Base-by-base conservation (phyloP, 2,329 filamentous ascomycete genomes). In the Aspergillus sp. region DNA sequence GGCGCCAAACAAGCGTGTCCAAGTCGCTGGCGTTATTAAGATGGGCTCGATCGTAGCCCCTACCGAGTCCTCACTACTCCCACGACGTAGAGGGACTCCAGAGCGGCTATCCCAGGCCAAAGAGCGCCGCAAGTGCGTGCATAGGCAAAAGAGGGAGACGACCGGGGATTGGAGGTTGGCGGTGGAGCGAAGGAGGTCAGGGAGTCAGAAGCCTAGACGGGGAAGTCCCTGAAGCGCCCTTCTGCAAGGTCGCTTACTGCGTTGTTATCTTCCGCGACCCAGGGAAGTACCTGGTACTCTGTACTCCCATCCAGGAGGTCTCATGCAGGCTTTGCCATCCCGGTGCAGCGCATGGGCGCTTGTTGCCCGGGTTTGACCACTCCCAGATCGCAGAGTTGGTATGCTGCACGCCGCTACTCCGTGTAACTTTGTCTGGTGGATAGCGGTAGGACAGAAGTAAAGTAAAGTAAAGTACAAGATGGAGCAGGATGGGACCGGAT, bases 1-100 rank as follows among this genome's bases (percentile, higher is more conserved):
- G 65, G 65, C 65, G 52, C 65, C 64, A 67, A 60, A 66, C 59
- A 67, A 56, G 49, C 32, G 29, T 51, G 54, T 57, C 60, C 65
- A 67, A 62, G 63, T 60, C 56, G 55, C 39, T 56, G 49, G 29
- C 39, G 26, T 52, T 29, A 29, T 29, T 20, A 7, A 18, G 32
- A 29, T 39, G 42, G 49, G 32, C 51, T 36, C 18, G 39, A 16
- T 29, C 16, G 36, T n/a, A 52, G 55, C 55, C 49, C 45, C 45
- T 47, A 24, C 45, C 18, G 24, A 24, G 24, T 24, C 24, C 24
- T 24, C 22, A 22, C 24, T 24, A 6, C 24, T 24, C 39, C 18
- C 16, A n/a, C 22, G 22, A 22, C 22, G 20, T 47, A 36, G 32
- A 36, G 10, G 32, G 4, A 36, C 32, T 36, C 32, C 32, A 36